Conservation (phyloP, 495 filamentous ascomycete genomes). For the Rostrohypoxylon terebratum region DNA sequence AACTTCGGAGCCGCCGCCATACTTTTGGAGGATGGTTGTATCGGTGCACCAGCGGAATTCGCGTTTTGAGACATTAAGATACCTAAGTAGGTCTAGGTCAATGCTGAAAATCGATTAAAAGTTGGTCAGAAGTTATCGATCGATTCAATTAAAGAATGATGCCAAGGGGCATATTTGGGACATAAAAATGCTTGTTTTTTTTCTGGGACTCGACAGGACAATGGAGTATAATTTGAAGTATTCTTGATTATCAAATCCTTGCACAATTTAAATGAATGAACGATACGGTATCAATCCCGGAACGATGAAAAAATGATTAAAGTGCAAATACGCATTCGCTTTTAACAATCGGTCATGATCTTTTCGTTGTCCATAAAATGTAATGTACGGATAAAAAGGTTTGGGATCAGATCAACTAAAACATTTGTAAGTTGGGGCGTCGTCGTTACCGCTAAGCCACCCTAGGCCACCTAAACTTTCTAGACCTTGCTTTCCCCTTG, state of each 20-base stretch:
- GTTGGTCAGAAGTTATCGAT: background rate
- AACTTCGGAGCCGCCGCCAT: constrained; percentile 69
- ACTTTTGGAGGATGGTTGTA: constrained; percentile 67
- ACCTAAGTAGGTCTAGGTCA: background rate
- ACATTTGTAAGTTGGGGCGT: constrained; percentile 18
- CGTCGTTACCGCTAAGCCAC: constrained; percentile 36
- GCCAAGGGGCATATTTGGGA: constrained; percentile 29
- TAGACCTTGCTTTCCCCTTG: constrained; percentile 5
- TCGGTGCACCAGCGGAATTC: constrained; percentile 50
- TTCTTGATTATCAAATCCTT: constrained; percentile 1
- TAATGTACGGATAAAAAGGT: background rate
- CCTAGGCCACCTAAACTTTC: background rate
- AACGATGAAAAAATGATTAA: constrained; percentile 1
- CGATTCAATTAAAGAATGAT: constrained; percentile 1
- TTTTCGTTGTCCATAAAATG: constrained; percentile 12
- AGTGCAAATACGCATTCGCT: constrained; percentile 5
- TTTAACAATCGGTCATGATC: constrained; percentile 20
- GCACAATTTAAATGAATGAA: constrained; percentile 16
- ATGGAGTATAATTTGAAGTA: background rate
- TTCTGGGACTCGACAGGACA: background rate
- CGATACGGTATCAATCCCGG: background rate
- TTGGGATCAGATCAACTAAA: constrained; percentile 16
- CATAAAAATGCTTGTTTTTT: constrained; percentile 4
- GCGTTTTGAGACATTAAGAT: constrained; percentile 39
- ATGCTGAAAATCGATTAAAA: constrained; percentile 7